phyloP scores from a whole-genome alignment of 495 filamentous ascomycete genomes.

The Aspergillus sparsus region DNA sequence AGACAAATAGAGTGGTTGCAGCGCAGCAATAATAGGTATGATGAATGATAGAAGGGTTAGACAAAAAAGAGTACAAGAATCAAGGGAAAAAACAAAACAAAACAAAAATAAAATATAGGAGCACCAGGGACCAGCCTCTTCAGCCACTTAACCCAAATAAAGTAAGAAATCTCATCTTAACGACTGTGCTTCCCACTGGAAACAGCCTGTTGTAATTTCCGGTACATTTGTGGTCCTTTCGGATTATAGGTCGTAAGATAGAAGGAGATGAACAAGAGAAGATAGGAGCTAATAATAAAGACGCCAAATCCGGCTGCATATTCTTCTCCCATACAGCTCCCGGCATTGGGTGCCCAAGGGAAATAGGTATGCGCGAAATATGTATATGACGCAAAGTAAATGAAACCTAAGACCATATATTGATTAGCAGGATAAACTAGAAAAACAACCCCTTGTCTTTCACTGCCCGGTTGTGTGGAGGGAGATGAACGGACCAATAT shows the following conservation, averaged over 20 bases:
- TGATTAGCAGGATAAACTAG: constrained; percentile 10
- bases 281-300: constrained; percentile 84
- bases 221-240: constrained; percentile 7
- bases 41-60: too few species aligned
- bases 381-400: constrained; percentile 84
- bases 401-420: constrained; percentile 62
- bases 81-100: too few species aligned
- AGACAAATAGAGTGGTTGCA: too few species aligned
- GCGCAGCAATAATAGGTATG: too few species aligned
- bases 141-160: too few species aligned
- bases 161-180: too few species aligned
- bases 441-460: neutral
- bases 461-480: neutral
- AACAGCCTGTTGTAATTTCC: neutral
- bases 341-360: constrained; percentile 72
- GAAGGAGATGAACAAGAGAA: constrained; percentile 80
- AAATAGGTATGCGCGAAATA: constrained; percentile 93
- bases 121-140: too few species aligned
- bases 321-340: constrained; percentile 89
- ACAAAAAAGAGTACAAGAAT: too few species aligned
- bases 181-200: neutral
- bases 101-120: too few species aligned
- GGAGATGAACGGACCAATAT: constrained; percentile 43
- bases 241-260: constrained; percentile 18
- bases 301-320: constrained; percentile 92